Conservation (phyloP, 306 rosid genomes). For the Glycyrrhiza uralensis region DNA sequence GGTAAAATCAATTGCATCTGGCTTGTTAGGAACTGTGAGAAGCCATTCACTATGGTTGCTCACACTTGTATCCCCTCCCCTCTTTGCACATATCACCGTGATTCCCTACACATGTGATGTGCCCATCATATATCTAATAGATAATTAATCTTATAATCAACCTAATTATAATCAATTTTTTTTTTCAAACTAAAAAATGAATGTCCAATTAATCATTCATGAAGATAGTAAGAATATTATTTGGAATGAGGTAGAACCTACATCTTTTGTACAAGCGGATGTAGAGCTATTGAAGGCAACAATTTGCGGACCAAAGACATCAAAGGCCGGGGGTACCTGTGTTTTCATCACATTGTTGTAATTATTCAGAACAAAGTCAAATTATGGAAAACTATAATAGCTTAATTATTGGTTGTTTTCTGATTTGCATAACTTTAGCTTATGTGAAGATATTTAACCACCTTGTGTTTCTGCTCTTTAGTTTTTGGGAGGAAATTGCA, state of each 20-base stretch:
- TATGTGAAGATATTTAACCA: slow-evolving; percentile 1
- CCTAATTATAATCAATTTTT: too few relatives aligned
- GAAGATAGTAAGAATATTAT: not conserved
- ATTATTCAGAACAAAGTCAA: slow-evolving; percentile 8
- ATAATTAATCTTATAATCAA: too few relatives aligned
- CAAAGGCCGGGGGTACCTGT: slow-evolving; percentile 76
- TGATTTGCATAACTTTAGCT: slow-evolving; percentile 1
- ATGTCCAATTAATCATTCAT: not conserved
- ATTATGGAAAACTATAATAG: not conserved
- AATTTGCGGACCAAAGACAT: slow-evolving; percentile 56
- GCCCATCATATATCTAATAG: too few relatives aligned
- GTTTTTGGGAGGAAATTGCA: slow-evolving; percentile 67
- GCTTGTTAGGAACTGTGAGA: slow-evolving; percentile 56
- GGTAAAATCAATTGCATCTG: slow-evolving; percentile 61
- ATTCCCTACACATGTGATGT: slow-evolving; percentile 59
- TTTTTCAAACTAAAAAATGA: too few relatives aligned
- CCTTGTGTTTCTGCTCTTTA: slow-evolving; percentile 67
- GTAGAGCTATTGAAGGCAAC: slow-evolving; percentile 49
- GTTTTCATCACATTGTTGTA: not conserved
- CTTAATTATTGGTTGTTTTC: not conserved
- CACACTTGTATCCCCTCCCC: slow-evolving; percentile 68
- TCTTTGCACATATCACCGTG: slow-evolving; percentile 65
- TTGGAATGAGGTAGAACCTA: slow-evolving; percentile 34
- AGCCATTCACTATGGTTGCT: slow-evolving; percentile 82
- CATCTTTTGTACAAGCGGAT: slow-evolving; percentile 63